Conservation (phyloP, 768 basidiomycete genomes). For the Zangia roseola region DNA sequence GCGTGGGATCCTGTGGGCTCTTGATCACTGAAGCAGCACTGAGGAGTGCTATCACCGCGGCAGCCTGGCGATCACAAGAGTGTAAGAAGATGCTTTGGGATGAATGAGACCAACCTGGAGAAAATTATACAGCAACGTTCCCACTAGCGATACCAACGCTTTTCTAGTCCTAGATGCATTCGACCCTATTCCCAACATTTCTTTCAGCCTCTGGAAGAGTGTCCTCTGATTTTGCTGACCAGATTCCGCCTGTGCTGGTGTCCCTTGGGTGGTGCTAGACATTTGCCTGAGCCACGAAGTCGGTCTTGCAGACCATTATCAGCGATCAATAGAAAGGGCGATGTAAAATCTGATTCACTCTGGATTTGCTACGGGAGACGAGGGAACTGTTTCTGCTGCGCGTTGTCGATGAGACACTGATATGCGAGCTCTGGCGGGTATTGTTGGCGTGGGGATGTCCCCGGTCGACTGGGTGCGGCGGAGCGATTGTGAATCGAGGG, state of each 20-base stretch:
- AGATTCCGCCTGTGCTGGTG: conserved; percentile 1
- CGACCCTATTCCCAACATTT: conserved; percentile 53
- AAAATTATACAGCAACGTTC: conserved; percentile 49
- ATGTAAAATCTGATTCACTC: conserved; percentile 17
- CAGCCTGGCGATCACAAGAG: conserved; percentile 38
- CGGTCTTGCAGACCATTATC: conserved; percentile 23
- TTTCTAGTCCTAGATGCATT: conserved; percentile 51
- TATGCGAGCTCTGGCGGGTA: conserved; percentile 27
- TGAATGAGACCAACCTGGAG: conserved; percentile 45
- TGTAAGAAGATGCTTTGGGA: conserved; percentile 1
- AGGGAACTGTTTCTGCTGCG: conserved; percentile 17
- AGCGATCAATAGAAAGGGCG: conserved; percentile 15
- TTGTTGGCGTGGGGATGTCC: conserved; percentile 27
- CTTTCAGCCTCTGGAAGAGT: conserved; percentile 27
- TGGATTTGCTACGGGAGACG: conserved; percentile 16
- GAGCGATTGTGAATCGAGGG: conserved; percentile 32
- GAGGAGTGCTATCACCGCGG: conserved; percentile 50
- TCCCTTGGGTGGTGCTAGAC: conserved; percentile 11
- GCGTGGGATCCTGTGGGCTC: conserved; percentile 41
- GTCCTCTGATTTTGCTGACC: conserved; percentile 15
- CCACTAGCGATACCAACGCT: conserved; percentile 51
- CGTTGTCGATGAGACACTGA: conserved; percentile 30
- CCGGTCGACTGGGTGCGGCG: conserved; percentile 37
- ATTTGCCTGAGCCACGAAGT: conserved; percentile 24
- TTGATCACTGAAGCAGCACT: conserved; percentile 44